These are phyloP conservation scores for Penstemon barbatus DNA, from an alignment of 257 asterid species.

Conservation along the genomic window DNA sequence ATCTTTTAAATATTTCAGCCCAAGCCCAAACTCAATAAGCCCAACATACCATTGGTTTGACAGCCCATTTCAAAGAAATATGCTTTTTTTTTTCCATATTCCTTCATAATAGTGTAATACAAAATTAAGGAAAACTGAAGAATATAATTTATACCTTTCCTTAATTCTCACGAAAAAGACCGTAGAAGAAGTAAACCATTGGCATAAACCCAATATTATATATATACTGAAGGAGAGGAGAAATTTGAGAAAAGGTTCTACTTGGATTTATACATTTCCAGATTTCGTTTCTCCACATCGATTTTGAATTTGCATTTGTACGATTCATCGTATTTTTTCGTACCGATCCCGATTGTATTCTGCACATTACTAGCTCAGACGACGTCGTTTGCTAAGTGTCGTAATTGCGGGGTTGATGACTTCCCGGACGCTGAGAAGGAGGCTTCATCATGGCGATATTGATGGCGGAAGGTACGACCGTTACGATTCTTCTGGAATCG, in stretches of 20 bases:
- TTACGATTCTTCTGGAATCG: slow-evolving; percentile 33
- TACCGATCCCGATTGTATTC: not conserved
- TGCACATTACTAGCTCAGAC: not conserved
- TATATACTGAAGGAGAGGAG: not conserved
- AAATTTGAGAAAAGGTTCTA: not conserved
- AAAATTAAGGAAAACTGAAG: too few relatives aligned
- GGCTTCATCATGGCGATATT: slow-evolving; percentile 79
- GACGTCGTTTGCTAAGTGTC: not conserved
- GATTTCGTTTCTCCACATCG: too few relatives aligned
- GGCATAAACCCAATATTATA: not conserved
- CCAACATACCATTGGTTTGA: not conserved
- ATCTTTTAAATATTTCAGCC: not conserved
- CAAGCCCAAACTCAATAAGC: not conserved
- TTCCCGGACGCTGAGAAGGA: slow-evolving; percentile 72
- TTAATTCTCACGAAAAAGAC: not conserved
- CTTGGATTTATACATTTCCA: too few relatives aligned
- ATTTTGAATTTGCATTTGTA: not conserved
- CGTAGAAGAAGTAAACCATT: not conserved
- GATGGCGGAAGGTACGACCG: slow-evolving; percentile 61
- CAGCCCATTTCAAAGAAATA: too few relatives aligned
- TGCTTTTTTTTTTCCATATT: too few relatives aligned
- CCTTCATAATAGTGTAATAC: too few relatives aligned
- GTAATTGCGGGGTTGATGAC: slow-evolving; percentile 38
- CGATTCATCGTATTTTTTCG: not conserved
- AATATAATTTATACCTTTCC: not conserved